Percentiles rank a stretch among this genome's conserved stretches.
Conservation (phyloP, 1,284 basidiomycete species). For the Pseudozyma sp. region DNA sequence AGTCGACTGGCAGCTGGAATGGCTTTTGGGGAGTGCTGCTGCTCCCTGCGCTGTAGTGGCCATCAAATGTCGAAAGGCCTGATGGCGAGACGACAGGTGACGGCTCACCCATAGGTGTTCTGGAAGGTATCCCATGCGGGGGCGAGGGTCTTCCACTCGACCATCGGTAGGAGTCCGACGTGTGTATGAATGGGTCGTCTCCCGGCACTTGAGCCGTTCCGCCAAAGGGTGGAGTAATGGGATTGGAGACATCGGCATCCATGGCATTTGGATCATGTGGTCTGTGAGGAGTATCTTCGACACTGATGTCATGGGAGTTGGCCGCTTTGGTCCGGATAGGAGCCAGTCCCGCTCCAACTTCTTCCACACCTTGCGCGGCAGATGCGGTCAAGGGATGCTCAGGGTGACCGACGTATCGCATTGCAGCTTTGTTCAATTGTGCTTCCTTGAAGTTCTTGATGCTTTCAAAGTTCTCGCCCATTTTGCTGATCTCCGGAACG, state of each 20-base stretch:
- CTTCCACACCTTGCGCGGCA: neutral
- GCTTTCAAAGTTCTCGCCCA: constrained; percentile 3
- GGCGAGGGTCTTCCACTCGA: constrained; percentile 1
- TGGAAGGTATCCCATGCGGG: neutral
- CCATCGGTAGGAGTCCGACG: too few species aligned
- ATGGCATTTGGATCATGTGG: neutral
- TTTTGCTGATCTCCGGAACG: neutral
- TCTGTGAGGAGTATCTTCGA: constrained; percentile 3
- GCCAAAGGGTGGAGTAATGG: constrained; percentile 1
- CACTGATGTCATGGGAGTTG: constrained; percentile 4
- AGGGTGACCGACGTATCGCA: constrained; percentile 28
- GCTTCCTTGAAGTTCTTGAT: constrained; percentile 11
- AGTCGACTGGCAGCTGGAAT: neutral
- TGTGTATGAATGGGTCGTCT: too few species aligned
- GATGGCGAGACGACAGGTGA: constrained; percentile 8
- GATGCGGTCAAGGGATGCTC: constrained; percentile 4
- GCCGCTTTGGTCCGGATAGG: neutral
- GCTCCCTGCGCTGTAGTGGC: neutral
- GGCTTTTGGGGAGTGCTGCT: neutral
- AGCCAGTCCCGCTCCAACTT: constrained; percentile 8
- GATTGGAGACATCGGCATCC: constrained; percentile 27
- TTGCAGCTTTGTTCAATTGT: constrained; percentile 18
- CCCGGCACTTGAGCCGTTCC: neutral
- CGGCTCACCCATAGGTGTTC: neutral
- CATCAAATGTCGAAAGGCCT: neutral